Evolutionary conservation across 768 basidiomycete genomes (phyloP).

Genomic region (Scleroderma bovista): DNA sequence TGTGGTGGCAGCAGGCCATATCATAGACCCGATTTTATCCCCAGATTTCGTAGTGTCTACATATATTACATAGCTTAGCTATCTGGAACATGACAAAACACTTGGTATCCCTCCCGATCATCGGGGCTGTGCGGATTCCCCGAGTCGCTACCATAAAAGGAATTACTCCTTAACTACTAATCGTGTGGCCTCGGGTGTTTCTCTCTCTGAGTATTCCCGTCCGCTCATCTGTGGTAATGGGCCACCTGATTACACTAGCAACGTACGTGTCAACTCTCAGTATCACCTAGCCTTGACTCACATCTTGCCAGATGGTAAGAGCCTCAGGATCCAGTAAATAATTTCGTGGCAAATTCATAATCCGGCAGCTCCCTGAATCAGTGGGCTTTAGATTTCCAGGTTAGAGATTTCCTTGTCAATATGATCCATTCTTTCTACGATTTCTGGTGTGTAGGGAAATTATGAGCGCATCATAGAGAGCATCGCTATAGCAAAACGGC

Average conservation of each 20-base stretch:
- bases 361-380: slow-evolving; percentile 83
- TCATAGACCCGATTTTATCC: too few relatives aligned
- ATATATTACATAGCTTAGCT: too few relatives aligned
- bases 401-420: slow-evolving; percentile 23
- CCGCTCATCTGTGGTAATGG: too few relatives aligned
- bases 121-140: too few relatives aligned
- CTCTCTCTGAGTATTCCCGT: too few relatives aligned
- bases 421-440: neutral
- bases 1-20: too few relatives aligned
- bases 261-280: slow-evolving; percentile 48
- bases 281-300: neutral
- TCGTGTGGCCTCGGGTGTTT: too few relatives aligned
- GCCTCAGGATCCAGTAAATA: neutral
- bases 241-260: slow-evolving; percentile 82
- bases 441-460: slow-evolving; percentile 61
- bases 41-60: too few relatives aligned
- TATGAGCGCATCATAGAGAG: slow-evolving; percentile 85
- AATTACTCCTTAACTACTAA: too few relatives aligned
- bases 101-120: neutral
- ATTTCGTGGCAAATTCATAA: neutral
- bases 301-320: slow-evolving; percentile 20
- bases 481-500: slow-evolving; percentile 80
- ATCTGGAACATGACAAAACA: neutral
- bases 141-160: too few relatives aligned
- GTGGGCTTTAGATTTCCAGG: slow-evolving; percentile 96